Conservation (phyloP, 2,329 filamentous ascomycete species). For the Furcasterigmium sp. region DNA sequence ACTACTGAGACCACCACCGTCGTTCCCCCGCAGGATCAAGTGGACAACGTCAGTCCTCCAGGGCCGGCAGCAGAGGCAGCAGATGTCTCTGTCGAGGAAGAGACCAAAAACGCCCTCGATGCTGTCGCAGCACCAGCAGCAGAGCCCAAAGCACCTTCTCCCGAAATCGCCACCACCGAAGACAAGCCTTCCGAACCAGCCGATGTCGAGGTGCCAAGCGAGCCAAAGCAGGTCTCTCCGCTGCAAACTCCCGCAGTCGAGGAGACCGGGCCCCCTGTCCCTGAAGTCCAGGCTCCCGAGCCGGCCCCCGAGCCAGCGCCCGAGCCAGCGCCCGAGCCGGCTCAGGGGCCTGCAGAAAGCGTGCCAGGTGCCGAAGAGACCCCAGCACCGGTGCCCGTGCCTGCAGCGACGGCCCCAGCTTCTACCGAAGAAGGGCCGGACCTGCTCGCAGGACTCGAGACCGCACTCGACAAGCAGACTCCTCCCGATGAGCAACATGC, state of each 20-base stretch:
- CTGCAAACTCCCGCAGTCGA: no score
- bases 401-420: not conserved
- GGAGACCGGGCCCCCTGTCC: no score
- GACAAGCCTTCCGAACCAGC: conserved; percentile 2
- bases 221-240: no score
- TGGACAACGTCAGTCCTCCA: conserved; percentile 1
- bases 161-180: not conserved
- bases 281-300: no score
- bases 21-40: conserved; percentile 1
- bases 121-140: not conserved
- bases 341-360: conserved; percentile 1
- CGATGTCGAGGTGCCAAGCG: no score
- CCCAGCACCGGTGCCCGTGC: not conserved
- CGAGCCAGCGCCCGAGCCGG: no score
- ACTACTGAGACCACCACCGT: not conserved
- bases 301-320: no score
- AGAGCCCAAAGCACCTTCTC: not conserved
- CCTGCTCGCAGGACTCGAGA: conserved; percentile 11
- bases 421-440: conserved; percentile 10
- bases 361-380: not conserved
- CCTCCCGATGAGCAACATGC: conserved; percentile 8
- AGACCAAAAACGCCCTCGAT: not conserved
- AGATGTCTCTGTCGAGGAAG: not conserved
- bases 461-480: conserved; percentile 9
- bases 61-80: not conserved